These are phyloP conservation scores for Fraxinus quadrangulata DNA, from an alignment of 257 asterid species.

Conservation along the genomic window DNA sequence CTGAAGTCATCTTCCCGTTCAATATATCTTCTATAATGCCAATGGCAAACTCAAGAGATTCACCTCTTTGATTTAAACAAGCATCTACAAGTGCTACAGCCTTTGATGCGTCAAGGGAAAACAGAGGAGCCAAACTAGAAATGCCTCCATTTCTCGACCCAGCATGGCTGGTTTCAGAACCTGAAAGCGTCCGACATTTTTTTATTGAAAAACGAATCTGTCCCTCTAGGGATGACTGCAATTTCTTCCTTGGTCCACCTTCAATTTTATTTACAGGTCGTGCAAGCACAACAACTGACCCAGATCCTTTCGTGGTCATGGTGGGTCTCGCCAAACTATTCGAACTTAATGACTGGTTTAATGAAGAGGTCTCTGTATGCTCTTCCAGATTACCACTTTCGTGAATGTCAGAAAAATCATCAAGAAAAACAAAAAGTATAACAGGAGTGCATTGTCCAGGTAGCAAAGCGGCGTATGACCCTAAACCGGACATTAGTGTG, in stretches of 20 bases:
- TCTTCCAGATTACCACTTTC: slow-evolving; percentile 53
- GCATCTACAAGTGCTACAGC: slow-evolving; percentile 76
- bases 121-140: slow-evolving; percentile 61
- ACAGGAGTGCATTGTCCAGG: slow-evolving; percentile 98
- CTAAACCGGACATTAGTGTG: slow-evolving; percentile 70
- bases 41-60: slow-evolving; percentile 83
- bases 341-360: slow-evolving; percentile 42
- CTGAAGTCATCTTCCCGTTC: slow-evolving; percentile 85
- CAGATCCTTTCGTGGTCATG: slow-evolving; percentile 63
- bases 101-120: slow-evolving; percentile 84
- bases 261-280: slow-evolving; percentile 72
- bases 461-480: slow-evolving; percentile 72
- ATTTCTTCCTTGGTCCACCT: slow-evolving; percentile 70
- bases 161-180: slow-evolving; percentile 60
- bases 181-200: slow-evolving; percentile 83
- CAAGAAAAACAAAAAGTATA: slow-evolving; percentile 76
- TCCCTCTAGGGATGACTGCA: slow-evolving; percentile 96
- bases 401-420: slow-evolving; percentile 66
- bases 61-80: slow-evolving; percentile 59
- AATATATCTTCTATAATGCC: slow-evolving; percentile 72
- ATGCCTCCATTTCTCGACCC: slow-evolving; percentile 60
- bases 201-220: slow-evolving; percentile 90
- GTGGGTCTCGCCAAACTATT: slow-evolving; percentile 51
- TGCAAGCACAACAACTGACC: slow-evolving; percentile 79
- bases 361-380: slow-evolving; percentile 49